These are phyloP conservation scores for Suillus subalutaceus DNA, from an alignment of 768 basidiomycete genomes.

Conservation along the genomic window DNA sequence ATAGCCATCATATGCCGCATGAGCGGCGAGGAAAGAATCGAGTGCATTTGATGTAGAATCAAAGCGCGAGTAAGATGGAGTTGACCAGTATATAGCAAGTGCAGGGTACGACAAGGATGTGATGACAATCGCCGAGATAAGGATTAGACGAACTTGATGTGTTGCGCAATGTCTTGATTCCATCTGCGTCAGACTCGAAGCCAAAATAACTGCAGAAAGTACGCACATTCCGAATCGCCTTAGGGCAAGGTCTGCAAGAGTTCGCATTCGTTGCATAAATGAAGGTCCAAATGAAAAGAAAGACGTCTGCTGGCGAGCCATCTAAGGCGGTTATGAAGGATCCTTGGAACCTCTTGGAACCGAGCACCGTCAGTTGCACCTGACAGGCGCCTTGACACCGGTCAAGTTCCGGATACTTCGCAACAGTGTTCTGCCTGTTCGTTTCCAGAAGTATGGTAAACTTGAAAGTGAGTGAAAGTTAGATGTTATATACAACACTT, in stretches of 20 bases:
- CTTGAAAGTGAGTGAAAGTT: not conserved
- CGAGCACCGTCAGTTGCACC: slow-evolving; percentile 4
- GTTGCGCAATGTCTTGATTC: slow-evolving; percentile 78
- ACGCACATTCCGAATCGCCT: slow-evolving; percentile 82
- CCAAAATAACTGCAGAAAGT: slow-evolving; percentile 4
- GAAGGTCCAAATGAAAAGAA: slow-evolving; percentile 22
- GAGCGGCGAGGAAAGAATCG: slow-evolving; percentile 59
- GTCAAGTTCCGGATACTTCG: not conserved
- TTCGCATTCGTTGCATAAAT: slow-evolving; percentile 39
- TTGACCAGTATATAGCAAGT: slow-evolving; percentile 78
- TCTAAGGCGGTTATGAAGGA: slow-evolving; percentile 15
- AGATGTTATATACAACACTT: not conserved
- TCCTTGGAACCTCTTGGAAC: slow-evolving; percentile 6
- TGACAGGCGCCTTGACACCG: slow-evolving; percentile 5
- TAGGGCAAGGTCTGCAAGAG: slow-evolving; percentile 53
- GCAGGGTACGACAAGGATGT: slow-evolving; percentile 92
- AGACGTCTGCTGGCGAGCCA: slow-evolving; percentile 25
- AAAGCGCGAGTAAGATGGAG: slow-evolving; percentile 60
- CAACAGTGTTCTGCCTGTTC: not conserved
- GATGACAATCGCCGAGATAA: slow-evolving; percentile 86
- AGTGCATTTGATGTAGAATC: slow-evolving; percentile 61
- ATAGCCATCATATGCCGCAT: slow-evolving; percentile 53
- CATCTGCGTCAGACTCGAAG: slow-evolving; percentile 13
- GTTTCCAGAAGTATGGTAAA: not conserved
- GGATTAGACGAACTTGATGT: slow-evolving; percentile 87